Percentiles rank a stretch among this genome's conserved stretches.
Evolutionary conservation across 345 rosid species (phyloP).

Genomic region (Turnera subulata): DNA sequence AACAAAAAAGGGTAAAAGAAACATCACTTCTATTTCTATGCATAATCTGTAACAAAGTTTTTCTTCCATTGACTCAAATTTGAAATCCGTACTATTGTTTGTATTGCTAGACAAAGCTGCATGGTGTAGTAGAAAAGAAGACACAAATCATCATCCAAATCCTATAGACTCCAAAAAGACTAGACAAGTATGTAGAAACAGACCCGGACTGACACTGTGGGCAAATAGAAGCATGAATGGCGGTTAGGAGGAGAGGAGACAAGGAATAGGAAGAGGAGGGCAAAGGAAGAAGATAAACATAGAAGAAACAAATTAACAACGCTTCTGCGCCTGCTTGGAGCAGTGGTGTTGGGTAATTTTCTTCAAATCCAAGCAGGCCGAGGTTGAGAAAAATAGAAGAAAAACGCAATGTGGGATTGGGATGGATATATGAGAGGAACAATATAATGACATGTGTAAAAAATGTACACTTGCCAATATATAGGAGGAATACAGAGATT

Average conservation of each 20-base stretch:
- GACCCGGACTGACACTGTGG: constrained; percentile 15
- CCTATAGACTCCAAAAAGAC: constrained; percentile 21
- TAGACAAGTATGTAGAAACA: constrained; percentile 9
- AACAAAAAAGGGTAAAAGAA: too few species aligned
- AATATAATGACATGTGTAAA: constrained; percentile 38
- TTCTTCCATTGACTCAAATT: constrained; percentile 15
- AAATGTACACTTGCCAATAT: constrained; percentile 55
- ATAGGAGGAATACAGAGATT: constrained; percentile 19
- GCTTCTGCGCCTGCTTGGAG: constrained; percentile 57
- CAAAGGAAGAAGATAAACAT: constrained; percentile 13
- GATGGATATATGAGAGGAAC: constrained; percentile 2
- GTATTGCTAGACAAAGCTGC: constrained; percentile 35
- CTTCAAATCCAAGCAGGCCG: constrained; percentile 53
- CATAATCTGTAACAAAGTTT: constrained; percentile 33
- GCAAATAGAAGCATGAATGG: constrained; percentile 14
- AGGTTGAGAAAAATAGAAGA: constrained; percentile 51
- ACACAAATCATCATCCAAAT: constrained; percentile 22
- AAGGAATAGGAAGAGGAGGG: too few species aligned
- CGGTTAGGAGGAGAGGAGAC: constrained; percentile 19
- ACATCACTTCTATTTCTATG: constrained; percentile 35
- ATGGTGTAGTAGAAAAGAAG: background rate
- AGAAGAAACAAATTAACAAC: constrained; percentile 40
- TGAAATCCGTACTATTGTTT: constrained; percentile 29
- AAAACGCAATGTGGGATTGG: constrained; percentile 13
- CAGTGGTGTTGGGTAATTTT: constrained; percentile 17